Percentiles rank a stretch among this genome's conserved stretches.
phyloP scores from a whole-genome alignment of 148 eudicot genomes.

The Rhododendron williamsianum region DNA sequence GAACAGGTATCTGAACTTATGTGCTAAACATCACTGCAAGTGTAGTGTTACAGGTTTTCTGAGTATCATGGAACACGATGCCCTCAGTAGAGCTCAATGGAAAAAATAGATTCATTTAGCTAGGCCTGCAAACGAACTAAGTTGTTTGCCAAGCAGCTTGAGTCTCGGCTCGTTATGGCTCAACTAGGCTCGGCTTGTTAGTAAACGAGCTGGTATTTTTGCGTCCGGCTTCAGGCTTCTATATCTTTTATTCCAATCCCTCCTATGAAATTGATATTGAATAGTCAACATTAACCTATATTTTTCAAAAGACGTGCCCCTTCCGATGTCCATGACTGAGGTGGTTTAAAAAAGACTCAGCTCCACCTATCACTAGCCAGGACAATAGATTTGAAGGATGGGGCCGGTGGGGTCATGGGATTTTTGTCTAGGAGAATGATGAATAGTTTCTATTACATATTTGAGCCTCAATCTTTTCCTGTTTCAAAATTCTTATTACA shows the following conservation, averaged over 20 bases:
- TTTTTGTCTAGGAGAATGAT: not conserved
- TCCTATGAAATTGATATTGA: not conserved
- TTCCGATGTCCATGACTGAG: not conserved
- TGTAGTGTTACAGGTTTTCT: not conserved
- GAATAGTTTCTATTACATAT: not conserved
- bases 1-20: not conserved
- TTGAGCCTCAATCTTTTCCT: not conserved
- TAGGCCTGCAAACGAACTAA: not conserved
- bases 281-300: not conserved
- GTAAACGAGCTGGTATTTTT: not conserved
- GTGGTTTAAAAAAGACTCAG: not conserved
- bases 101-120: not conserved
- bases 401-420: not conserved
- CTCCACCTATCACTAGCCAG: not conserved
- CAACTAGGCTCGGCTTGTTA: not conserved
- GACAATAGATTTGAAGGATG: not conserved
- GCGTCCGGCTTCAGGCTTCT: not conserved
- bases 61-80: not conserved
- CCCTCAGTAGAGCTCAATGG: not conserved
- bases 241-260: not conserved
- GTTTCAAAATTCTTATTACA: not conserved
- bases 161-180: not conserved
- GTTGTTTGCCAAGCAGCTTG: not conserved
- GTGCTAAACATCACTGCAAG: not conserved
- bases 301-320: not conserved